Percentiles rank a stretch among this genome's conserved stretches.
Evolutionary conservation across 768 basidiomycete genomes (phyloP).

Genomic region (Gautieria morchelliformis): DNA sequence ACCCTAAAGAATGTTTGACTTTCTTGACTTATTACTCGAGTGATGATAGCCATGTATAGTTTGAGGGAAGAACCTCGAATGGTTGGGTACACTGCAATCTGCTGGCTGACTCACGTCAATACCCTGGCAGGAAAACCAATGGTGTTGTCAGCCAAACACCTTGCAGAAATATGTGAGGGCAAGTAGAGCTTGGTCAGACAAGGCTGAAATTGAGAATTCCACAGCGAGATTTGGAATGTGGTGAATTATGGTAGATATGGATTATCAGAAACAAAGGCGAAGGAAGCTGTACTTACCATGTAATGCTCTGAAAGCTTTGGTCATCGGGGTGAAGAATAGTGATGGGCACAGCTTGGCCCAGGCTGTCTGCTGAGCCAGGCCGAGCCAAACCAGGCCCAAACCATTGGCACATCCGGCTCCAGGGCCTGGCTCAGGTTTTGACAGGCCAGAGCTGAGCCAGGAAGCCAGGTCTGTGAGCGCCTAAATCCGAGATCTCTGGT

Average conservation of each 20-base stretch:
- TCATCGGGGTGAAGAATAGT: too few species aligned
- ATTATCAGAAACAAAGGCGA: constrained; percentile 2
- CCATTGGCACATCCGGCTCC: too few species aligned
- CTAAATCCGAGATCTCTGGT: too few species aligned
- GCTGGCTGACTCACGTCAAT: neutral
- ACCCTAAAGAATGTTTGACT: too few species aligned
- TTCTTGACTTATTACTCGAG: neutral
- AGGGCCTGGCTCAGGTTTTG: too few species aligned
- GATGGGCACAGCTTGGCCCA: too few species aligned
- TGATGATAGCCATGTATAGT: neutral
- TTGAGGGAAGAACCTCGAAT: too few species aligned
- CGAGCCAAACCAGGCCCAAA: too few species aligned
- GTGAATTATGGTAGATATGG: constrained; percentile 71
- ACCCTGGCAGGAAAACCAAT: neutral
- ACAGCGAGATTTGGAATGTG: constrained; percentile 72
- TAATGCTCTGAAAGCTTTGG: neutral
- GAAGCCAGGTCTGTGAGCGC: too few species aligned
- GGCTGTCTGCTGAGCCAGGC: too few species aligned
- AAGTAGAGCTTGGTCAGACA: constrained; percentile 50
- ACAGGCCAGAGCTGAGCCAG: too few species aligned
- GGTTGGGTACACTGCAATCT: too few species aligned
- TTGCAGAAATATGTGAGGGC: neutral
- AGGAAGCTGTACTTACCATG: neutral
- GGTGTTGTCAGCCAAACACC: neutral
- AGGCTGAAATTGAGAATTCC: constrained; percentile 90